Percentiles rank a stretch among this genome's conserved stretches.
phyloP scores from a whole-genome alignment of 345 rosid species.

The Microthlaspi erraticum region DNA sequence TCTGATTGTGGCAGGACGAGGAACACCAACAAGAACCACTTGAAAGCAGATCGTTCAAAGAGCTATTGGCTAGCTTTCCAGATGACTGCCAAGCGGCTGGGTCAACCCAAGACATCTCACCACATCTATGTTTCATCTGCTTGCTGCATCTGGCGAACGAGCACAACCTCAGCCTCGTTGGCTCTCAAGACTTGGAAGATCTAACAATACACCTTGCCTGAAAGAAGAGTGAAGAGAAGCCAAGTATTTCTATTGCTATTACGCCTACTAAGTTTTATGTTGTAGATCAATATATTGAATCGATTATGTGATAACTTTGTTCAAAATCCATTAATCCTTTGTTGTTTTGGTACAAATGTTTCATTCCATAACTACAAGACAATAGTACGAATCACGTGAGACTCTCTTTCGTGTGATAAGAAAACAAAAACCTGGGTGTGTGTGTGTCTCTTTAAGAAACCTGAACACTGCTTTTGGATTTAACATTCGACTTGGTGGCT shows the following conservation, averaged over 20 bases:
- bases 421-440: not conserved
- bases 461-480: slow-evolving; percentile 61
- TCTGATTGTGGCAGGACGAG: slow-evolving; percentile 38
- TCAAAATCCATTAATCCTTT: slow-evolving; percentile 27
- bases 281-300: slow-evolving; percentile 22
- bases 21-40: slow-evolving; percentile 52
- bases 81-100: slow-evolving; percentile 75
- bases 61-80: slow-evolving; percentile 73
- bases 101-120: slow-evolving; percentile 68
- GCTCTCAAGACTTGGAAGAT: slow-evolving; percentile 64
- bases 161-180: slow-evolving; percentile 70
- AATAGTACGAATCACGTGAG: not conserved
- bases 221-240: not conserved
- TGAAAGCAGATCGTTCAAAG: slow-evolving; percentile 65
- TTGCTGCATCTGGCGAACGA: slow-evolving; percentile 90
- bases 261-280: slow-evolving; percentile 25
- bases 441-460: slow-evolving; percentile 39
- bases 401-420: slow-evolving; percentile 26
- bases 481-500: slow-evolving; percentile 48
- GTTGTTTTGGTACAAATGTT: slow-evolving; percentile 28
- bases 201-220: slow-evolving; percentile 54
- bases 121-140: slow-evolving; percentile 95
- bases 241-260: slow-evolving; percentile 7
- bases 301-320: slow-evolving; percentile 24
- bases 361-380: slow-evolving; percentile 1